These are phyloP conservation scores for Sanghuangporus sanghuang DNA, from an alignment of 1,284 basidiomycete species.

Conservation along the genomic window DNA sequence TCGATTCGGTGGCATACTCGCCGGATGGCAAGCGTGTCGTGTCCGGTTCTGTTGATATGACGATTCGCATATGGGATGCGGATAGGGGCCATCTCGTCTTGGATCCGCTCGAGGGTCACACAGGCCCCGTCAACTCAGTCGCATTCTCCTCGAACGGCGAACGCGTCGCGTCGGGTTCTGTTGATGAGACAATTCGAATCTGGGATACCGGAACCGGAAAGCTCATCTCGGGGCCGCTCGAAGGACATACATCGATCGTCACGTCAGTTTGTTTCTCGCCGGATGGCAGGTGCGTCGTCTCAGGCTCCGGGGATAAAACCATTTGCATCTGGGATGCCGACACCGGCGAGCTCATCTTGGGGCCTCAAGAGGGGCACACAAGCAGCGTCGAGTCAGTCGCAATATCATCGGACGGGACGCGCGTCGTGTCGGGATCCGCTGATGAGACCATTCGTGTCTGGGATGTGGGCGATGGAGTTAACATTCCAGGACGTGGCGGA, in stretches of 20 bases:
- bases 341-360: slow-evolving; percentile 25
- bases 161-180: slow-evolving; percentile 9
- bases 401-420: slow-evolving; percentile 31
- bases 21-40: background rate
- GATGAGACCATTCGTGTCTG: slow-evolving; percentile 98
- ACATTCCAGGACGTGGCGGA: background rate
- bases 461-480: slow-evolving; percentile 54
- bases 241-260: background rate
- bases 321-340: background rate
- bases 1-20: background rate
- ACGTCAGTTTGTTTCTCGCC: background rate
- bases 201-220: slow-evolving; percentile 5
- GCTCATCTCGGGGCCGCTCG: background rate
- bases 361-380: slow-evolving; percentile 29
- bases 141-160: background rate
- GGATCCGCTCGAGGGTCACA: too few relatives aligned
- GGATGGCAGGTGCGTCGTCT: slow-evolving; percentile 1
- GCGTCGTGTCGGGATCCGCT: slow-evolving; percentile 16
- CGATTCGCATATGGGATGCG: too few relatives aligned
- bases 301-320: background rate
- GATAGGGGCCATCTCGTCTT: too few relatives aligned
- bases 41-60: background rate
- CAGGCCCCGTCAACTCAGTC: too few relatives aligned
- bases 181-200: slow-evolving; percentile 16
- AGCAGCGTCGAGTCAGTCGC: slow-evolving; percentile 38